Evolutionary conservation across 192 early-diverging fungal species (phyloP).

Genomic region (Lobosporangium transversale): DNA sequence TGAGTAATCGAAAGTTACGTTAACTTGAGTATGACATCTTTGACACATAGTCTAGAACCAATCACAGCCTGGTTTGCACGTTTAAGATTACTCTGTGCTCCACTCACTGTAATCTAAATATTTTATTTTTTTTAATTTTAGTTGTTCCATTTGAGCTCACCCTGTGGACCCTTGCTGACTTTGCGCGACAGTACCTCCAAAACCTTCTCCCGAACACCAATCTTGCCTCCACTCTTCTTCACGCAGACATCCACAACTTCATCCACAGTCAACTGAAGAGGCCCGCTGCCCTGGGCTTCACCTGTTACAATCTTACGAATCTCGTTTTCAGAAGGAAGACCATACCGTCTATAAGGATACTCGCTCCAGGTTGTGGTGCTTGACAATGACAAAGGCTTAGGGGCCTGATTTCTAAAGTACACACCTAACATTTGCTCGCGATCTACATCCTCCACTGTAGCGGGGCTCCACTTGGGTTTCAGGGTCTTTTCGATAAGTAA

Average conservation of each 20-base stretch:
- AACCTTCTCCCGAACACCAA: conserved; percentile 76
- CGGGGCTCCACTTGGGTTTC: conserved; percentile 79
- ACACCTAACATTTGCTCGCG: conserved; percentile 58
- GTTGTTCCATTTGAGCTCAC: conserved; percentile 52
- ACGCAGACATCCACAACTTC: conserved; percentile 73
- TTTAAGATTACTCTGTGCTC: no score
- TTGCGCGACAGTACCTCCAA: conserved; percentile 68
- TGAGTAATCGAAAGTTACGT: conserved; percentile 27
- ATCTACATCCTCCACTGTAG: conserved; percentile 61
- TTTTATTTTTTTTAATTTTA: no score
- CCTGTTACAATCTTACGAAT: conserved; percentile 72
- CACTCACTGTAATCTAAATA: no score
- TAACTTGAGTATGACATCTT: conserved; percentile 14
- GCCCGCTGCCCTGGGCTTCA: conserved; percentile 69
- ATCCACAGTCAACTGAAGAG: conserved; percentile 60
- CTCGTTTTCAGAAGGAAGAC: conserved; percentile 74
- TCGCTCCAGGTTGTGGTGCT: conserved; percentile 53
- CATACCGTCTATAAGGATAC: conserved; percentile 70
- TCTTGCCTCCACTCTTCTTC: conserved; percentile 67
- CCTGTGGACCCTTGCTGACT: conserved; percentile 32
- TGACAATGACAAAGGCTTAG: conserved; percentile 51
- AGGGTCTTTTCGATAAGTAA: conserved; percentile 75
- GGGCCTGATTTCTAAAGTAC: conserved; percentile 64
- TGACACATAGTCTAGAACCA: conserved; percentile 6
- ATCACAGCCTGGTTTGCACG: neutral